A percentile compares a stretch with the other conserved stretches of the same genome.
phyloP scores from a whole-genome alignment of 441 rosid species.

The Erodium trifolium region DNA sequence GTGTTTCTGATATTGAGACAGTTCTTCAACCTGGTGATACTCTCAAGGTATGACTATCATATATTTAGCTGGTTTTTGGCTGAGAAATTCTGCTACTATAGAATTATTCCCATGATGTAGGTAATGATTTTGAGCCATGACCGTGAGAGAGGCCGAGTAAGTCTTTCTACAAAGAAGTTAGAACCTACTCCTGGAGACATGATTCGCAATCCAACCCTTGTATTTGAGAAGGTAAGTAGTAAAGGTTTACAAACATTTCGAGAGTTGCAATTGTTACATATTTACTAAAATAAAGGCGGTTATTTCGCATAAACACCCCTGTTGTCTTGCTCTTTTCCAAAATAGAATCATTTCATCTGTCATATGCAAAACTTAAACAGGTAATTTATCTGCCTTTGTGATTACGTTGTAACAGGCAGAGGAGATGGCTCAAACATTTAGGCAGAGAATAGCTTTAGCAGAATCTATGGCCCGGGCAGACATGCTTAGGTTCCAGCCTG shows the following conservation, averaged over 20 bases:
- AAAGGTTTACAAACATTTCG: too few relatives aligned
- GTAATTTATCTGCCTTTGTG: too few relatives aligned
- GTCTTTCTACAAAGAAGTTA: constrained; percentile 91
- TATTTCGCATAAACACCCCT: too few relatives aligned
- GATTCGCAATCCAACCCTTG: constrained; percentile 96
- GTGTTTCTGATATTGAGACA: constrained; percentile 79
- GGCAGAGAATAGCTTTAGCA: constrained; percentile 95
- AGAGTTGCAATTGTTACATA: too few relatives aligned
- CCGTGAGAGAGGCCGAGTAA: constrained; percentile 94
- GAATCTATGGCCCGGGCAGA: constrained; percentile 99
- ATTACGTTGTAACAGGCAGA: constrained; percentile 49
- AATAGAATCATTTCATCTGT: too few relatives aligned
- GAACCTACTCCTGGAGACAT: constrained; percentile 99
- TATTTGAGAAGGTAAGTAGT: constrained; percentile 77
- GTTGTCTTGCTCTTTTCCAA: too few relatives aligned
- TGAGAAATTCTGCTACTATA: not conserved
- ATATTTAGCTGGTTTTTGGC: too few relatives aligned
- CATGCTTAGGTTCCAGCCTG: constrained; percentile 96
- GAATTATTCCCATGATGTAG: constrained; percentile 23
- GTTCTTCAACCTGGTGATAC: constrained; percentile 99
- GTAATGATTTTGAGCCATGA: constrained; percentile 97
- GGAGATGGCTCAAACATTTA: constrained; percentile 98
- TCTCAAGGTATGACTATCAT: constrained; percentile 46
- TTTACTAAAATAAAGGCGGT: too few relatives aligned
- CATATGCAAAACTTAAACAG: too few relatives aligned